Base-by-base conservation (phyloP, 2,329 filamentous ascomycete genomes). In the Escovopsis sp. region DNA sequence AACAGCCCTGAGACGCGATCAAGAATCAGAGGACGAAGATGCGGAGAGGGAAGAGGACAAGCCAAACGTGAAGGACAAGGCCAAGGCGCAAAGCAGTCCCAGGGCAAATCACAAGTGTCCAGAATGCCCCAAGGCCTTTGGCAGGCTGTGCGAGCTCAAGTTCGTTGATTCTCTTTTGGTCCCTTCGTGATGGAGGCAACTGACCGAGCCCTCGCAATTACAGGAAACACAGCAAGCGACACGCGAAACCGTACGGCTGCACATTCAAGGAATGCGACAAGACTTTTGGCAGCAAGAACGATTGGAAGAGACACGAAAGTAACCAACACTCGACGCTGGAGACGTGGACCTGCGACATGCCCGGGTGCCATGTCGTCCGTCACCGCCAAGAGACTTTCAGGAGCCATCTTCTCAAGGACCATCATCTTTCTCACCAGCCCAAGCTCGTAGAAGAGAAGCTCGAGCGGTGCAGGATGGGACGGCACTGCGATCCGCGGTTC, bases 301-400 rank as follows among this genome's bases (percentile, higher is more conserved):
- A 95, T 59, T 95, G 77, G 88, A 94, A 93, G 57, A 77, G 88
- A 1, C 88, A 95, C 54, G 89, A 95, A 55, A 82, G 77, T 49
- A 77, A 74, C 12, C 82, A 89, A 53, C 87, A 94, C 57, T 77
- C 74, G 47, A 75, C 82, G 45, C 59, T 73, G 6, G 80, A 87
- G 53, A 70, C 71, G 39, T 94, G 83, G 78, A 75, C 73, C 28
- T 94, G 87, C 55, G 66, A 72, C 28, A 59, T 70, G 38, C 50
- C 59, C 2, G 48, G 49, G 3, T 91, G 84, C 52, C 69, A 64
- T 8, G 72, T 69, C 47, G 61, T 79, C 12, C 80, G 72, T 54
- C 69, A 75, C 49, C 68, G 72, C 5, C 60, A 70, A 11, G 72
- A 79, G 43, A 62, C 61, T 0, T 85, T 87, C 58, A 66, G 65